Evolutionary conservation across 2,329 filamentous ascomycete species (phyloP).

Genomic region (Talaromyces sp.): DNA sequence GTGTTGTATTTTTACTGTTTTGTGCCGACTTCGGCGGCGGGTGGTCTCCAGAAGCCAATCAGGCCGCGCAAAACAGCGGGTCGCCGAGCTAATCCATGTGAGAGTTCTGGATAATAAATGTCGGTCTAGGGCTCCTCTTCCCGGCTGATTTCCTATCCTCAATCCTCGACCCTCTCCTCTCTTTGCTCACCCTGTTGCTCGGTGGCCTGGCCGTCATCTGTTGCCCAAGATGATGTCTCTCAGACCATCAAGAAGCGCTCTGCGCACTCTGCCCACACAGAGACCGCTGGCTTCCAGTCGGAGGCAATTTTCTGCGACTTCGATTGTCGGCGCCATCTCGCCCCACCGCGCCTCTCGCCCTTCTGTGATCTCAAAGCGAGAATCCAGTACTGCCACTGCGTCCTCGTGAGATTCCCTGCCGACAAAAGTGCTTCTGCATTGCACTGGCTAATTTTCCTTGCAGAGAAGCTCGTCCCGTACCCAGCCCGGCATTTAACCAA

Average conservation of each 20-base stretch:
- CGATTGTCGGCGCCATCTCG: conserved; percentile 41
- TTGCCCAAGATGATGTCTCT: conserved; percentile 46
- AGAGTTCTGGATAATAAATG: background rate
- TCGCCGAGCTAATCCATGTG: background rate
- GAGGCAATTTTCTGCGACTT: conserved; percentile 42
- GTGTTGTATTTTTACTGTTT: background rate
- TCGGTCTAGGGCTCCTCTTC: conserved; percentile 1
- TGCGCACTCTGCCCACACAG: conserved; percentile 43
- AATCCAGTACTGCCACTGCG: conserved; percentile 46
- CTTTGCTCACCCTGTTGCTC: conserved; percentile 14
- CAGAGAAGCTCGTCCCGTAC: conserved; percentile 56
- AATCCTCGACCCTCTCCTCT: background rate
- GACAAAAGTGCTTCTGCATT: background rate
- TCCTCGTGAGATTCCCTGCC: conserved; percentile 48
- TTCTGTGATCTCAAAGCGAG: conserved; percentile 34
- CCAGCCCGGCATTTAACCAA: conserved; percentile 58
- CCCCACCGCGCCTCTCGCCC: conserved; percentile 40
- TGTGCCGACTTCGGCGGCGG: background rate
- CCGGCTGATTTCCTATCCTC: background rate
- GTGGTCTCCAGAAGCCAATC: background rate
- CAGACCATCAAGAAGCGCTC: conserved; percentile 45
- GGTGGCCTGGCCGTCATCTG: conserved; percentile 31
- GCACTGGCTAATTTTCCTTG: background rate
- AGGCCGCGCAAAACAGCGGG: background rate
- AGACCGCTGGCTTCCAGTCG: conserved; percentile 34